phyloP scores from a whole-genome alignment of 768 basidiomycete genomes.

The Cyclocybe aegerita region DNA sequence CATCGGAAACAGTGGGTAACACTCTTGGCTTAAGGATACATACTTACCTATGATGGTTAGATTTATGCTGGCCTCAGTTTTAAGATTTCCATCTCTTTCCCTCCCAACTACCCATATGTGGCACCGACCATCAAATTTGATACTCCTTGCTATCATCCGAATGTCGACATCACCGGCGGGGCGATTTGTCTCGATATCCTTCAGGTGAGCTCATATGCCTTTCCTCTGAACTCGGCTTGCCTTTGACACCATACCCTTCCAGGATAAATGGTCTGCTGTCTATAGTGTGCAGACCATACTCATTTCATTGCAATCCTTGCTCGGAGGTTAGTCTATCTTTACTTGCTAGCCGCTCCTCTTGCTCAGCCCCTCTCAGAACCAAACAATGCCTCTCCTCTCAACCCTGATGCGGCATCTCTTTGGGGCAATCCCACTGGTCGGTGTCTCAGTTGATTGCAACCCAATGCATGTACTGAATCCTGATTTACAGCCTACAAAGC shows the following conservation, averaged over 20 bases:
- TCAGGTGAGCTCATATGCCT: slow-evolving; percentile 48
- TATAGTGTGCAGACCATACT: slow-evolving; percentile 91
- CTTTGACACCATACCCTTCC: not conserved
- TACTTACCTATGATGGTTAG: slow-evolving; percentile 29
- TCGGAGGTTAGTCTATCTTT: slow-evolving; percentile 65
- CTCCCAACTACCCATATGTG: slow-evolving; percentile 85
- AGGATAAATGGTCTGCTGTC: slow-evolving; percentile 95
- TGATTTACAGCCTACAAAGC: slow-evolving; percentile 58
- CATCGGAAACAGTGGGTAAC: slow-evolving; percentile 64
- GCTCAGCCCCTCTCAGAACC: slow-evolving; percentile 54
- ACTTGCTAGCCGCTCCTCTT: not conserved
- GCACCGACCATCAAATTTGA: slow-evolving; percentile 86
- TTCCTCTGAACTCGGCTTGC: not conserved
- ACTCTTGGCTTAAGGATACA: not conserved
- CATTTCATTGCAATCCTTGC: slow-evolving; percentile 81
- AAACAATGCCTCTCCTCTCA: slow-evolving; percentile 90
- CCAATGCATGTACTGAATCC: slow-evolving; percentile 5
- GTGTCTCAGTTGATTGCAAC: slow-evolving; percentile 12
- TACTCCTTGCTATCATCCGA: slow-evolving; percentile 89
- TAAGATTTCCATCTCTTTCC: slow-evolving; percentile 83
- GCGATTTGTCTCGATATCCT: slow-evolving; percentile 87
- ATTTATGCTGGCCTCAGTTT: slow-evolving; percentile 80
- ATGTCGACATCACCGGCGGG: slow-evolving; percentile 77
- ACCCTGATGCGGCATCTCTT: slow-evolving; percentile 79
- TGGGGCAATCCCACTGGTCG: slow-evolving; percentile 75